Percentiles rank a stretch among this genome's conserved stretches.
These are phyloP conservation scores for Macrocybe gigantea DNA, from an alignment of 768 basidiomycete genomes.

Conservation along the genomic window DNA sequence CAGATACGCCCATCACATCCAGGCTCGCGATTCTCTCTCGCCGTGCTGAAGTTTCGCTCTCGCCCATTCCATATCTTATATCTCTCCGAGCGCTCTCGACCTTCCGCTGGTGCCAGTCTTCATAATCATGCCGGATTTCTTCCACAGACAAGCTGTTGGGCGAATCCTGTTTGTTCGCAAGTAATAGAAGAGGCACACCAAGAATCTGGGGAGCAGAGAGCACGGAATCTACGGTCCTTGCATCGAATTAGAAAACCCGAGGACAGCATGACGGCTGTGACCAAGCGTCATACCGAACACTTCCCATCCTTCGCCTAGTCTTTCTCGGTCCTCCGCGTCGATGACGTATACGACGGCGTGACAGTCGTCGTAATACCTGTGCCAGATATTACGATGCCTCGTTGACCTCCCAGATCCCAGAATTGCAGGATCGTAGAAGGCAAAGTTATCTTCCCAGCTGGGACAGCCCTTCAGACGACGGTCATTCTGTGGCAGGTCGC, in stretches of 20 bases:
- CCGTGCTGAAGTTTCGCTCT: slow-evolving; percentile 36
- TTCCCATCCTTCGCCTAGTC: slow-evolving; percentile 93
- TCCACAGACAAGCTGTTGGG: slow-evolving; percentile 77
- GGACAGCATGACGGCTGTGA: neutral
- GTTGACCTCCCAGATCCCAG: slow-evolving; percentile 95
- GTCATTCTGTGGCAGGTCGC: neutral
- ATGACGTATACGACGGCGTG: slow-evolving; percentile 96
- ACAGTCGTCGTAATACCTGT: slow-evolving; percentile 91
- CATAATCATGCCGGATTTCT: slow-evolving; percentile 86
- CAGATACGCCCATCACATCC: slow-evolving; percentile 88
- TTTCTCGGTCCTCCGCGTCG: slow-evolving; percentile 86
- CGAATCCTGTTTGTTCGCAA: slow-evolving; percentile 96
- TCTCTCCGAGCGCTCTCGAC: slow-evolving; percentile 61
- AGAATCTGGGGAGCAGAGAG: slow-evolving; percentile 87
- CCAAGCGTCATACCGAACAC: slow-evolving; percentile 76
- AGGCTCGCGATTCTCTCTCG: slow-evolving; percentile 65
- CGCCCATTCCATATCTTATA: slow-evolving; percentile 38
- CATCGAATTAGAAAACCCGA: slow-evolving; percentile 8
- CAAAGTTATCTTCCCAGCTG: slow-evolving; percentile 89
- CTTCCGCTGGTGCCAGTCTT: slow-evolving; percentile 79
- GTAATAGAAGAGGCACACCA: slow-evolving; percentile 81
- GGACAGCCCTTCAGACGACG: neutral
- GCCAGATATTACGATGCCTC: slow-evolving; percentile 95
- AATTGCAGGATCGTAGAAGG: slow-evolving; percentile 94
- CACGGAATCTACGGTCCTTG: slow-evolving; percentile 58